phyloP scores from a whole-genome alignment of 345 rosid genomes.

The Carallia brachiata region DNA sequence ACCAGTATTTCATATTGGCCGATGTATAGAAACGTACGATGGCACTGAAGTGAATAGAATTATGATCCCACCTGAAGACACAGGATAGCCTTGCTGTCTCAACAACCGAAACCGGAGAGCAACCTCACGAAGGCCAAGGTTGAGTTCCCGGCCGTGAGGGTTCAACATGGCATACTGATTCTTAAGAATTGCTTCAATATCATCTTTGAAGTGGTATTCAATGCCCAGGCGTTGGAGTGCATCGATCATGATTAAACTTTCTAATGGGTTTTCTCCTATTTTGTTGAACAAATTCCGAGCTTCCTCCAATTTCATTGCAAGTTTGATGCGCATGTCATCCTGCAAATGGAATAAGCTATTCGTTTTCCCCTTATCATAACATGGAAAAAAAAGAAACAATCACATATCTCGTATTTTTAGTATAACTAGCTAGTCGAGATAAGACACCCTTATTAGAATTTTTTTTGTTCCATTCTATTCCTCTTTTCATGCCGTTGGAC shows the following conservation, averaged over 20 bases:
- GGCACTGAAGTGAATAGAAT: no score
- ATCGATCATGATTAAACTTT: background rate
- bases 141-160: background rate
- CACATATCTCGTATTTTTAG: no score
- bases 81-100: constrained; percentile 4
- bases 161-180: background rate
- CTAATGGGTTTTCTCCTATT: background rate
- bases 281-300: background rate
- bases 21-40: no score
- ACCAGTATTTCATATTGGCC: no score
- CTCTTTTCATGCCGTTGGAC: no score
- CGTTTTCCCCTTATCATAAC: no score
- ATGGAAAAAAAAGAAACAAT: no score
- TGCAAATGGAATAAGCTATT: background rate
- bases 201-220: constrained; percentile 4
- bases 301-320: background rate
- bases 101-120: constrained; percentile 12
- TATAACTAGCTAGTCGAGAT: no score
- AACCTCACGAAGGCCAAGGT: constrained; percentile 21
- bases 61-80: background rate
- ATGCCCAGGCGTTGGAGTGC: constrained; percentile 3
- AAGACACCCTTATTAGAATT: no score
- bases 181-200: background rate
- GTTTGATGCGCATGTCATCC: background rate
- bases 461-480: no score